Evolutionary conservation across 495 filamentous ascomycete genomes (phyloP), one percentile per base, ranked within the genome.

Genomic region (Astrothelium macrocarpum): DNA sequence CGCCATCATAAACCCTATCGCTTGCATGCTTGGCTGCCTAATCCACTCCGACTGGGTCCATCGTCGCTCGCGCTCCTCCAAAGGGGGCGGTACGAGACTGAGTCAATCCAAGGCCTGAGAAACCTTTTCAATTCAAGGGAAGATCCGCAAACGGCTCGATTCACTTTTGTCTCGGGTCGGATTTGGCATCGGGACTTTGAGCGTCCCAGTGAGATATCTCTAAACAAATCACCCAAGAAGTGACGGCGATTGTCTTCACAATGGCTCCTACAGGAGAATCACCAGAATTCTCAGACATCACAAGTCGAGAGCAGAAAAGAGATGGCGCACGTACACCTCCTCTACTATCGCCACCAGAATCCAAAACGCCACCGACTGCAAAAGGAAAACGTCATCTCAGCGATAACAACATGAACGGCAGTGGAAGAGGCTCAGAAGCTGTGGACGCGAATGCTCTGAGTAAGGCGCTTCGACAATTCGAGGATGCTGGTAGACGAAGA

Each of bases 391-490:
- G 75, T 58, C 68, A 67, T 39, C 68, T 69, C 63, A 71, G 74
- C 64, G 71, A 68, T 11, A 66, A 66, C n/a, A 43, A 36, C 16
- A 58, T 59, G 36, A 70, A 70, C 61, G 71, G 53, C 64, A 73
- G 59, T 67, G 72, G 72, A 53, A 76, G 74, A 49, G 76, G 71
- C 32, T 83, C 82, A 28, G 83, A 85, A 59, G 77, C 84, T 0
- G 75, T 87, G 34, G 85, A 88, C 73, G 73, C 87, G 18, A 73
- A 73, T 64, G 83, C 81, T n/a, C 73, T 90, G 42, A 81, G 78
- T 59, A 85, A 80, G 71, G 85, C 84, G 3, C 74, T 90, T 66
- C 82, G 83, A 70, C 79, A 84, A 49, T 82, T 83, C 68, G 85
- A 87, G 64, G 78, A 87, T 34, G 80, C 78, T n/a, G 84, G 81